A percentile compares a stretch with the other conserved stretches of the same genome.
Evolutionary conservation across 2,329 filamentous ascomycete species (phyloP).

Genomic region (Canariomyces notabilis): DNA sequence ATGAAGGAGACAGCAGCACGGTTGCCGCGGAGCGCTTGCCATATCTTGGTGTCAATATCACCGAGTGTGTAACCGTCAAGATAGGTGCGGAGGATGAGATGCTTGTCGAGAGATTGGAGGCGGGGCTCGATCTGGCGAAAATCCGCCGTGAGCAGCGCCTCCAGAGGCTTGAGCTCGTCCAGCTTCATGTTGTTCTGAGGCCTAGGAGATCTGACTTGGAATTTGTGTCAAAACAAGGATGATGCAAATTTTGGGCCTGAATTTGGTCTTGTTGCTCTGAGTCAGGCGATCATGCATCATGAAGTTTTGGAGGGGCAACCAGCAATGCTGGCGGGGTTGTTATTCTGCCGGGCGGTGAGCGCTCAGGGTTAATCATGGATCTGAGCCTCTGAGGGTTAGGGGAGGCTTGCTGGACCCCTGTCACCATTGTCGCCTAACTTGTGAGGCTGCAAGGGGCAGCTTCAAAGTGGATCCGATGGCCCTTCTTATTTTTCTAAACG

Average conservation of each 20-base stretch:
- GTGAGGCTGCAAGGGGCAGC: constrained; percentile 11
- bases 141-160: constrained; percentile 53
- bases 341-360: constrained; percentile 20
- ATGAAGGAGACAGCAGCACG: constrained; percentile 77
- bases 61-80: constrained; percentile 75
- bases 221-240: neutral
- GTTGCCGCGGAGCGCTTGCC: constrained; percentile 77
- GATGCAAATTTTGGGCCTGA: neutral
- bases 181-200: constrained; percentile 46
- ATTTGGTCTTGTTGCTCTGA: neutral
- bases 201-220: neutral
- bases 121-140: constrained; percentile 54
- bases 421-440: constrained; percentile 13
- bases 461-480: constrained; percentile 16
- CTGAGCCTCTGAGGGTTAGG: too few species aligned
- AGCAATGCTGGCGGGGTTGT: constrained; percentile 21
- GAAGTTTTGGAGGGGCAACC: constrained; percentile 25
- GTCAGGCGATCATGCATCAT: constrained; percentile 7
- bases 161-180: constrained; percentile 50
- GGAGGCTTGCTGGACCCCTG: neutral
- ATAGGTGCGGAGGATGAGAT: constrained; percentile 81
- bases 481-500: constrained; percentile 21
- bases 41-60: constrained; percentile 74
- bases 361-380: too few species aligned
- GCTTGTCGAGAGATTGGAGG: constrained; percentile 66